Percentiles rank a stretch among this genome's conserved stretches.
phyloP scores from a whole-genome alignment of 148 eudicot genomes.

The Chenopodium formosanum region DNA sequence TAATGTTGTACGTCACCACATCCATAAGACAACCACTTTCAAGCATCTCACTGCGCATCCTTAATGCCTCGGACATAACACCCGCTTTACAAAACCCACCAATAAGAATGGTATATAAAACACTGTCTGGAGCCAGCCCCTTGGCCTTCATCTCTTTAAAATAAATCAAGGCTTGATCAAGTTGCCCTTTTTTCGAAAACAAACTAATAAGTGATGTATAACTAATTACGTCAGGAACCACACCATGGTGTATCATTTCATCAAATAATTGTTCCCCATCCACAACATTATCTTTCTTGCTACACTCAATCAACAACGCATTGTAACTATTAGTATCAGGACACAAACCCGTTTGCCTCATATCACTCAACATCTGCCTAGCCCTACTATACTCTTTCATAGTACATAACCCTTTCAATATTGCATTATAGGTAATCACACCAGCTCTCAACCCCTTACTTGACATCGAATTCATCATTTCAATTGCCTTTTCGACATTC shows the following conservation, averaged over 20 bases:
- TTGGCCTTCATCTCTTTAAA: constrained; percentile 49
- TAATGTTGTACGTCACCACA: constrained; percentile 74
- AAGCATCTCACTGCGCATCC: constrained; percentile 76
- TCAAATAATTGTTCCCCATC: constrained; percentile 50
- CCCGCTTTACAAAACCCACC: constrained; percentile 66
- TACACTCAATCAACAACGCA: constrained; percentile 56
- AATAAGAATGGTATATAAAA: constrained; percentile 73
- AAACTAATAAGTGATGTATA: constrained; percentile 64
- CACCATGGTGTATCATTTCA: constrained; percentile 49
- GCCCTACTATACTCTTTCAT: constrained; percentile 49
- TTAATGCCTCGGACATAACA: constrained; percentile 51
- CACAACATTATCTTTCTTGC: constrained; percentile 38
- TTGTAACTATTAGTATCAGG: constrained; percentile 72
- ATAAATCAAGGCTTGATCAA: constrained; percentile 52
- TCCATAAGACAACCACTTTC: constrained; percentile 69
- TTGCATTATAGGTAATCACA: constrained; percentile 53
- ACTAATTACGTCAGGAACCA: constrained; percentile 65
- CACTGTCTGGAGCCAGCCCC: constrained; percentile 69
- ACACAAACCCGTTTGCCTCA: constrained; percentile 50
- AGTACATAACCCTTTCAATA: constrained; percentile 66
- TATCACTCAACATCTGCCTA: constrained; percentile 54
- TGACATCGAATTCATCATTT: constrained; percentile 45
- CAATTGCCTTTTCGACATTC: constrained; percentile 58
- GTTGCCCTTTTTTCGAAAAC: constrained; percentile 51
- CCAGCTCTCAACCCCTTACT: constrained; percentile 55